These are phyloP conservation scores for Chalaropsis thielavioides DNA, from an alignment of 2,329 filamentous ascomycete genomes.

Conservation along the genomic window DNA sequence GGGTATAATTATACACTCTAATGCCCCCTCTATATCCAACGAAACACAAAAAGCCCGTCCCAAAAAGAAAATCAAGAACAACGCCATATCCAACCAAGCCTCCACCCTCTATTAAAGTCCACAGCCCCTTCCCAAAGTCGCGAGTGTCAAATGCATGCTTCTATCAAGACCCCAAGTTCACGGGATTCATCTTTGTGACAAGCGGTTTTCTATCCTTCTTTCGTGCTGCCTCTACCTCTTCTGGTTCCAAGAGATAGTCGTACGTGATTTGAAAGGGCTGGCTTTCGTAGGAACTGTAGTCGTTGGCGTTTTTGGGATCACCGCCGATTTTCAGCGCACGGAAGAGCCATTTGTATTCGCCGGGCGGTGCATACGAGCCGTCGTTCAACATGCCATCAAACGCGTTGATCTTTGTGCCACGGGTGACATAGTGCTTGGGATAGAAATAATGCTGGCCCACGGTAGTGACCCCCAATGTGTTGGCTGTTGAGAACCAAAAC, in stretches of 20 bases:
- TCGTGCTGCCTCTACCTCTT: neutral
- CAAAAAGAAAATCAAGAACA: neutral
- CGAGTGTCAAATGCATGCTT: neutral
- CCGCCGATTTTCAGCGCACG: conserved; percentile 39
- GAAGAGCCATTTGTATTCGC: conserved; percentile 36
- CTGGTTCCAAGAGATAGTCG: neutral
- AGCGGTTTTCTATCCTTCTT: neutral
- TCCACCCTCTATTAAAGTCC: neutral
- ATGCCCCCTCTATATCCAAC: neutral
- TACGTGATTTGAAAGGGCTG: conserved; percentile 34
- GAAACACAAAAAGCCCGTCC: neutral
- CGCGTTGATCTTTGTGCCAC: conserved; percentile 20
- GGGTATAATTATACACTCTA: neutral
- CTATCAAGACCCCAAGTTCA: neutral
- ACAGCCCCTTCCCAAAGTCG: neutral
- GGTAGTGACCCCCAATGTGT: conserved; percentile 28
- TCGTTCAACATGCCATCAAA: conserved; percentile 37
- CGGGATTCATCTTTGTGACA: too few relatives aligned
- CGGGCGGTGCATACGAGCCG: conserved; percentile 34
- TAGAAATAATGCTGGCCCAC: conserved; percentile 32
- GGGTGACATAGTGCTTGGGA: conserved; percentile 24
- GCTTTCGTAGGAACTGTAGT: conserved; percentile 35
- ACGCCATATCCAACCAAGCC: neutral
- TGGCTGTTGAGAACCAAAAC: conserved; percentile 16
- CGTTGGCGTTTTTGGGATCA: conserved; percentile 28